Conservation (phyloP, 2,329 filamentous ascomycete genomes). For the Spiromastix sp. region DNA sequence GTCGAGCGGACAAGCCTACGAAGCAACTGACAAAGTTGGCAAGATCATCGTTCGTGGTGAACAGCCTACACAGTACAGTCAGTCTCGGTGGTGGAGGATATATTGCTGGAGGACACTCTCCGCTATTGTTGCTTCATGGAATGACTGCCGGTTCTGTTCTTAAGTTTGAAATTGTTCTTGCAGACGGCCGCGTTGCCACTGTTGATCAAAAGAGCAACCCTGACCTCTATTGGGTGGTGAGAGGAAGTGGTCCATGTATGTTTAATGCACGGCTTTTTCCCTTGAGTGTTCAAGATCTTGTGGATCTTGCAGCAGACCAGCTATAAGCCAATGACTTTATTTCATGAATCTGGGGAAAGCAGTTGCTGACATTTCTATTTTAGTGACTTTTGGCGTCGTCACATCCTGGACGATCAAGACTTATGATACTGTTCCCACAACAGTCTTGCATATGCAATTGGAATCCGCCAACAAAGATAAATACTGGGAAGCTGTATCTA, state of each 20-base stretch:
- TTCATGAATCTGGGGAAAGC: too few species aligned
- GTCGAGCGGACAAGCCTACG: conserved; percentile 43
- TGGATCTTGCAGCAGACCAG: too few species aligned
- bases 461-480: not conserved
- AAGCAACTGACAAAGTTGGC: conserved; percentile 36
- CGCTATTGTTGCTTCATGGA: conserved; percentile 39
- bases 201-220: conserved; percentile 32
- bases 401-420: conserved; percentile 41
- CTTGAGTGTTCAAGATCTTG: too few species aligned
- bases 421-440: conserved; percentile 28
- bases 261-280: not conserved
- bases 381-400: conserved; percentile 43
- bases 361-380: not conserved
- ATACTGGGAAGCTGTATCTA: not conserved
- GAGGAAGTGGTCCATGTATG: conserved; percentile 29
- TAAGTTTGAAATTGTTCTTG: conserved; percentile 36
- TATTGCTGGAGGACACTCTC: conserved; percentile 45
- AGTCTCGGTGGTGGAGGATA: conserved; percentile 38
- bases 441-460: conserved; percentile 31
- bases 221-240: conserved; percentile 40
- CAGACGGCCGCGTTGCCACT: conserved; percentile 35
- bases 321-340: too few species aligned
- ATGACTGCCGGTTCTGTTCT: conserved; percentile 42
- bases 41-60: conserved; percentile 44
- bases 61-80: conserved; percentile 40